Conservation (phyloP, 139 green algal genomes). For the Volvox reticuliferus region DNA sequence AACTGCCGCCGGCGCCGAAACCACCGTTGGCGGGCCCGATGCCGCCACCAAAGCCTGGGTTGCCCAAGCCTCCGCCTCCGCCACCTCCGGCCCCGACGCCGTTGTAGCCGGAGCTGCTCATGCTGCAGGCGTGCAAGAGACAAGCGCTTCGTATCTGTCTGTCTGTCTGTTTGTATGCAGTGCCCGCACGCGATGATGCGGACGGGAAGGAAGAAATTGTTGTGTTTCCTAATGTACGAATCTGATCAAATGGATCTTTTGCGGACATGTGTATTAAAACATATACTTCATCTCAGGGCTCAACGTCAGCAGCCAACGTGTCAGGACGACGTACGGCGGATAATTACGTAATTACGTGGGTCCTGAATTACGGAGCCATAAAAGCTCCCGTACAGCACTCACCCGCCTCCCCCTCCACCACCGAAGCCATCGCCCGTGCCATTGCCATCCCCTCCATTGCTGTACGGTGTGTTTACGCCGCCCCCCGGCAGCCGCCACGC, state of each 20-base stretch:
- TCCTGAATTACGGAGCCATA: not conserved
- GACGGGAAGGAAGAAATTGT: no score
- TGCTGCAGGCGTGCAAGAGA: not conserved
- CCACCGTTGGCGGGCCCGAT: not conserved
- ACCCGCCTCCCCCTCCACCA: not conserved
- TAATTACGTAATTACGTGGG: no score
- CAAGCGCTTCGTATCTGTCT: no score
- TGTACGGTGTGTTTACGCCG: not conserved
- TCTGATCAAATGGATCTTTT: no score
- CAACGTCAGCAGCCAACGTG: no score
- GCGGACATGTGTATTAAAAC: no score
- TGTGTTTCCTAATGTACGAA: no score
- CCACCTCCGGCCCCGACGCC: not conserved
- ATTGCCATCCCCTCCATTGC: not conserved
- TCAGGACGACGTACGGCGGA: no score
- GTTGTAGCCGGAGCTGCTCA: not conserved
- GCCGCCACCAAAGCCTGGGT: not conserved
- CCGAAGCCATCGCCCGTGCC: not conserved
- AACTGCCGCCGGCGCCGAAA: not conserved
- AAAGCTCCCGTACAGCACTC: not conserved
- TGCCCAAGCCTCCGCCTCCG: not conserved
- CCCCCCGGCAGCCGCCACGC: not conserved
- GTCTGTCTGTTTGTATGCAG: no score
- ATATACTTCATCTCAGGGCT: no score
- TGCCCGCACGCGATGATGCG: no score